phyloP scores from a whole-genome alignment of 2,329 filamentous ascomycete species.

The Colletotrichum gloeosporioides region DNA sequence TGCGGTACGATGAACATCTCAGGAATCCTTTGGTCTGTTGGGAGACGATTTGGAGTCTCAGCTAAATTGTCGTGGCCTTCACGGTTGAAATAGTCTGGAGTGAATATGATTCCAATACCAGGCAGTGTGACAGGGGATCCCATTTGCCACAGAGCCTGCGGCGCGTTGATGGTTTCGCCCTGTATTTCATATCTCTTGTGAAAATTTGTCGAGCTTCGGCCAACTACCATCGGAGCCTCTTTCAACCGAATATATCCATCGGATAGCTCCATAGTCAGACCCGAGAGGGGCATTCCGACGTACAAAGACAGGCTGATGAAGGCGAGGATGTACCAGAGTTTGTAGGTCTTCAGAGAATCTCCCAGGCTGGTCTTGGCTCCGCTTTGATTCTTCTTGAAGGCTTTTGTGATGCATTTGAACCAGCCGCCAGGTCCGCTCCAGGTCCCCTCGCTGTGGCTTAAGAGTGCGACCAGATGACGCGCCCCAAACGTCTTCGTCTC shows the following conservation, averaged over 20 bases:
- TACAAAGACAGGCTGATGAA: conserved; percentile 4
- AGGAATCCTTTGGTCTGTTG: neutral
- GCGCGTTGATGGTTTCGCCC: accelerated
- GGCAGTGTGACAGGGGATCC: conserved; percentile 6
- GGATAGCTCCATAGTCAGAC: conserved; percentile 15
- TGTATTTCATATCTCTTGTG: neutral
- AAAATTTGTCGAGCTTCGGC: neutral
- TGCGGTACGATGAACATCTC: conserved; percentile 23
- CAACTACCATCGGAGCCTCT: neutral
- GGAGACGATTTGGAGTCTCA: conserved; percentile 10
- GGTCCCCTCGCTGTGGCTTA: neutral
- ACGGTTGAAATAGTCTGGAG: neutral
- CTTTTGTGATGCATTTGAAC: neutral
- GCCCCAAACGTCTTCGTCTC: neutral
- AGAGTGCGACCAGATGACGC: neutral
- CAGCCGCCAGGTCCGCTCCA: conserved; percentile 23
- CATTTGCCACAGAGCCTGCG: neutral
- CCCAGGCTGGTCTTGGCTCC: accelerated
- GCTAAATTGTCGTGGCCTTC: neutral
- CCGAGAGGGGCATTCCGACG: conserved; percentile 20
- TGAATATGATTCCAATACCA: conserved; percentile 17
- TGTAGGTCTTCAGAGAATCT: neutral
- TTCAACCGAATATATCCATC: conserved; percentile 16
- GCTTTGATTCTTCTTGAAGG: neutral
- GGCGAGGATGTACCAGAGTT: conserved; percentile 18